A percentile compares a stretch with the other conserved stretches of the same genome.
Evolutionary conservation across 1,284 basidiomycete genomes (phyloP).

Genomic region (Porodaedalea pini): DNA sequence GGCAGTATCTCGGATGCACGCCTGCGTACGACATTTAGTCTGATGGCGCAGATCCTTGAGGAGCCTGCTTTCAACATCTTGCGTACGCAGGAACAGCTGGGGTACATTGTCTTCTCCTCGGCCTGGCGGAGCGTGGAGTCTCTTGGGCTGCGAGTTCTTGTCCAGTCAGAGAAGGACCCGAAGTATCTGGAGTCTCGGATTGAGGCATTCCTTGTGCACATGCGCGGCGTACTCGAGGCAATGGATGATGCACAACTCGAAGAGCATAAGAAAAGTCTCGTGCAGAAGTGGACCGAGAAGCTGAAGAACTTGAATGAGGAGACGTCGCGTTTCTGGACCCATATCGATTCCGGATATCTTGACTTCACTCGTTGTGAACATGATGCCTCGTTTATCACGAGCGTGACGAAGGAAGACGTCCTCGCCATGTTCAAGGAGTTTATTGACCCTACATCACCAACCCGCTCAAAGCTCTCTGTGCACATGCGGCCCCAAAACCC

Average conservation of each 20-base stretch:
- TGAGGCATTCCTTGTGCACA: slow-evolving; percentile 78
- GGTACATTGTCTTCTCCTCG: slow-evolving; percentile 78
- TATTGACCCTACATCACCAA: slow-evolving; percentile 68
- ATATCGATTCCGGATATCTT: slow-evolving; percentile 73
- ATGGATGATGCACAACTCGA: slow-evolving; percentile 64
- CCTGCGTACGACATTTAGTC: slow-evolving; percentile 54
- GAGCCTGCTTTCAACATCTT: slow-evolving; percentile 94
- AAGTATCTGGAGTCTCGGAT: slow-evolving; percentile 87
- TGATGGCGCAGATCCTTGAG: slow-evolving; percentile 73
- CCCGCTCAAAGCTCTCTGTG: slow-evolving; percentile 76
- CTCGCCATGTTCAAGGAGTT: slow-evolving; percentile 68
- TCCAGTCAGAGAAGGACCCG: slow-evolving; percentile 88
- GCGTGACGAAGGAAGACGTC: slow-evolving; percentile 75
- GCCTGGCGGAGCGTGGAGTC: slow-evolving; percentile 60
- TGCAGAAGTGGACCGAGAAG: slow-evolving; percentile 68
- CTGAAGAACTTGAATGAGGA: slow-evolving; percentile 72
- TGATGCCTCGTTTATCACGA: slow-evolving; percentile 63
- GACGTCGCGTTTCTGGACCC: slow-evolving; percentile 59
- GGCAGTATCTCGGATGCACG: slow-evolving; percentile 57
- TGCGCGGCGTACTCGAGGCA: slow-evolving; percentile 55
- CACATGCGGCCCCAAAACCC: slow-evolving; percentile 75
- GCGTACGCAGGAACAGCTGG: slow-evolving; percentile 95
- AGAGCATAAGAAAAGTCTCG: slow-evolving; percentile 51
- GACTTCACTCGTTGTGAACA: slow-evolving; percentile 72
- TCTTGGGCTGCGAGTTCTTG: slow-evolving; percentile 80